Evolutionary conservation across 345 rosid genomes (phyloP).

Genomic region (Pistacia vera): DNA sequence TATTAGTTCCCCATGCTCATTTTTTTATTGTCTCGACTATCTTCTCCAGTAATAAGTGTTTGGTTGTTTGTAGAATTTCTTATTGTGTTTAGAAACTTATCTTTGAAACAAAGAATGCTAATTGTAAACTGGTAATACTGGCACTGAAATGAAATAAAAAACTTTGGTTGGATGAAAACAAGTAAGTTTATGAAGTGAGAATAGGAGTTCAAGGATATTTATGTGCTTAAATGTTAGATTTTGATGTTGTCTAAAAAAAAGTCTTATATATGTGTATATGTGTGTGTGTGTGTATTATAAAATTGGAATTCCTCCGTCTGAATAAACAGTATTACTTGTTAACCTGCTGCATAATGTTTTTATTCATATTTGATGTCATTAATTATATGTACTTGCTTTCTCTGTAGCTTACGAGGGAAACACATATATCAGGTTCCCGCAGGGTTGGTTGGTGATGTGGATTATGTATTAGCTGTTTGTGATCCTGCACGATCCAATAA

Average conservation of each 20-base stretch:
- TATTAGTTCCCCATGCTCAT: not conserved
- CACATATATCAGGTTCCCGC: constrained; percentile 71
- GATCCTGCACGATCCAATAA: constrained; percentile 56
- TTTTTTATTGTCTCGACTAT: no score
- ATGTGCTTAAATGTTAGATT: no score
- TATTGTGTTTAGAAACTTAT: no score
- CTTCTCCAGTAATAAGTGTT: no score
- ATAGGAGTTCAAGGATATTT: no score
- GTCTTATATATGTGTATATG: not conserved
- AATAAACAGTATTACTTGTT: not conserved
- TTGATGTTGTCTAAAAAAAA: not conserved
- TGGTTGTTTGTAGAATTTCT: no score
- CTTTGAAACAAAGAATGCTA: no score
- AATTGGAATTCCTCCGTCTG: not conserved
- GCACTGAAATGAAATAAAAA: no score
- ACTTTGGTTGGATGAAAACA: no score
- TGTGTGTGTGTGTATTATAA: no score
- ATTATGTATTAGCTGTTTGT: constrained; percentile 76
- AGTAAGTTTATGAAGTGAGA: no score
- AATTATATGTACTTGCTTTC: constrained; percentile 24
- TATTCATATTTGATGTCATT: constrained; percentile 18
- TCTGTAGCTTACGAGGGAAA: constrained; percentile 79
- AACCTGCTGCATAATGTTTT: not conserved
- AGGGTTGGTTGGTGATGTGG: constrained; percentile 68
- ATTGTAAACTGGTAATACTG: no score